phyloP scores from a whole-genome alignment of 768 basidiomycete genomes.

The Mrakia hoshinonis region DNA sequence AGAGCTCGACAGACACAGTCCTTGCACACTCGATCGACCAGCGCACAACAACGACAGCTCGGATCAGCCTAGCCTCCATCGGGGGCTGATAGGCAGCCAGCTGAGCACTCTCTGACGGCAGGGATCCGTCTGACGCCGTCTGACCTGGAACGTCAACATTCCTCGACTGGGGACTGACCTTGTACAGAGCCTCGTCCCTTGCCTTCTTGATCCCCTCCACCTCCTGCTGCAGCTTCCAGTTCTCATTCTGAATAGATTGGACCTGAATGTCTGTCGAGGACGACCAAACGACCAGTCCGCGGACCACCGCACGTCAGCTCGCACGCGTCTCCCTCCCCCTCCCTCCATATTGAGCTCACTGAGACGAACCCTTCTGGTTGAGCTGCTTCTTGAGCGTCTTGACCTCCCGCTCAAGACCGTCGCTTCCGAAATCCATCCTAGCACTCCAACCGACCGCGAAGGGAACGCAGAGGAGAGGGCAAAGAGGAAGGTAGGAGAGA shows the following conservation, averaged over 20 bases:
- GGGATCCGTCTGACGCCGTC: too few species aligned
- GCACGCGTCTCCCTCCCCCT: not conserved
- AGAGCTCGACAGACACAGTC: too few species aligned
- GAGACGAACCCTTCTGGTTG: constrained; percentile 35
- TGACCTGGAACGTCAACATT: not conserved
- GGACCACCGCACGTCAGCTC: not conserved
- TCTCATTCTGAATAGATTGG: constrained; percentile 37
- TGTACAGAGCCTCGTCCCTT: constrained; percentile 35
- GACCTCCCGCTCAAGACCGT: constrained; percentile 36
- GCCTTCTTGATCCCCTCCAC: constrained; percentile 18
- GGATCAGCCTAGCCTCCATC: too few species aligned
- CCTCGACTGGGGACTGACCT: constrained; percentile 27
- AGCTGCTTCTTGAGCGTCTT: constrained; percentile 36
- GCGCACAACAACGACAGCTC: too few species aligned
- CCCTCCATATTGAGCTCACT: too few species aligned
- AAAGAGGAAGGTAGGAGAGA: not conserved
- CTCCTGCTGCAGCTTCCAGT: constrained; percentile 31
- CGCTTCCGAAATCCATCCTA: constrained; percentile 34
- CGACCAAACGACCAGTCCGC: not conserved
- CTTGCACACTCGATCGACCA: too few species aligned
- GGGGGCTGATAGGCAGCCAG: too few species aligned
- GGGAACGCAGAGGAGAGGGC: not conserved
- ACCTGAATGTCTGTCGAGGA: constrained; percentile 34
- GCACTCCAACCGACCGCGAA: not conserved
- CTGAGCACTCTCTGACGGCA: too few species aligned